Evolutionary conservation across 768 basidiomycete species (phyloP).

Genomic region (Holtermanniella nyarrowii): DNA sequence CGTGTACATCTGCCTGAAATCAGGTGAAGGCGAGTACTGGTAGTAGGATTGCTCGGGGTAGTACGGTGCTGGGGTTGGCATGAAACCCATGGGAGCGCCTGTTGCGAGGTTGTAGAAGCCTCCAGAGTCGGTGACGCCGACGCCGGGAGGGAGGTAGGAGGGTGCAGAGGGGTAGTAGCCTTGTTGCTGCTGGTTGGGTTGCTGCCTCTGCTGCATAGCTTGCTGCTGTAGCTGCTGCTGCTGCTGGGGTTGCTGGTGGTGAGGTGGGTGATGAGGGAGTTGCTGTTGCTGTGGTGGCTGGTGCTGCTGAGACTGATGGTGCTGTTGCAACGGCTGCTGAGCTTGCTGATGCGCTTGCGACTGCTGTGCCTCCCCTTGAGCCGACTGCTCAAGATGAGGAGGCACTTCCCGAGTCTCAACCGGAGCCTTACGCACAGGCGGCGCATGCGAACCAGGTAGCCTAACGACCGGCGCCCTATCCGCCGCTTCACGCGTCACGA

Average conservation of each 20-base stretch:
- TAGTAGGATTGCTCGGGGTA: constrained; percentile 2
- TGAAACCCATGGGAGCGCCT: constrained; percentile 11
- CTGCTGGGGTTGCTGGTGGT: neutral
- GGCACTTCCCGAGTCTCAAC: neutral
- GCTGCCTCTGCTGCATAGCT: neutral
- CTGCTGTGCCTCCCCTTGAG: neutral
- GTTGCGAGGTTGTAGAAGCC: constrained; percentile 12
- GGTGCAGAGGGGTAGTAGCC: neutral
- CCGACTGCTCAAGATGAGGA: neutral
- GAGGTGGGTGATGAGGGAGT: too few species aligned
- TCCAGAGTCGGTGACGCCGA: constrained; percentile 9
- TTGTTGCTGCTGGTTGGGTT: too few species aligned
- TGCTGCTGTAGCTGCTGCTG: neutral
- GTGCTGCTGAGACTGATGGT: neutral
- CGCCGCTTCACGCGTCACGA: neutral
- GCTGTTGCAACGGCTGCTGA: too few species aligned
- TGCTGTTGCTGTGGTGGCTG: neutral
- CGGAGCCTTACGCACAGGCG: neutral
- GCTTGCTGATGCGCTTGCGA: neutral
- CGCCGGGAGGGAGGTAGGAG: constrained; percentile 9
- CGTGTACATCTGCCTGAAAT: neutral
- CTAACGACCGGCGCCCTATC: neutral
- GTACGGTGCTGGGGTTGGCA: constrained; percentile 9
- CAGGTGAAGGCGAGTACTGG: constrained; percentile 1
- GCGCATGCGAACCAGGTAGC: neutral